Evolutionary conservation across 495 filamentous ascomycete species (phyloP).

Genomic region (Cryomyces minteri): DNA sequence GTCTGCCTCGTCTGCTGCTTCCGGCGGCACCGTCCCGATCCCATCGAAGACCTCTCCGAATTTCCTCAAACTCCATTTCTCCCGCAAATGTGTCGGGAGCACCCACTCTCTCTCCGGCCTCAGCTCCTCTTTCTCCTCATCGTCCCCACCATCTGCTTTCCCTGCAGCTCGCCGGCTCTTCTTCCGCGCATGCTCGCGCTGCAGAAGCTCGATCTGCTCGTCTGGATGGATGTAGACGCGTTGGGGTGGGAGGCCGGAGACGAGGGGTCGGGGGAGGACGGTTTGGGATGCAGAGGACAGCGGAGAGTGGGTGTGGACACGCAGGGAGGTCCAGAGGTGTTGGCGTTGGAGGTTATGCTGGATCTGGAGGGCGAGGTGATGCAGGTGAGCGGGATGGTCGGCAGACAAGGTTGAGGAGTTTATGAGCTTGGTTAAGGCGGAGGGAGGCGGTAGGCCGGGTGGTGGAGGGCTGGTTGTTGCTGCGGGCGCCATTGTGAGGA

Average conservation of each 20-base stretch:
- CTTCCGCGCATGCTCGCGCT: slow-evolving; percentile 15
- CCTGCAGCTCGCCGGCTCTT: slow-evolving; percentile 3
- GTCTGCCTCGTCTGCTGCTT: slow-evolving; percentile 7
- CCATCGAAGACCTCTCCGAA: slow-evolving; percentile 72
- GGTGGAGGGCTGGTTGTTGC: neutral
- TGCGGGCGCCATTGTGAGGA: neutral
- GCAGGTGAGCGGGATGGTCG: slow-evolving; percentile 13
- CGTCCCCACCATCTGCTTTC: neutral
- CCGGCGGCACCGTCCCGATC: slow-evolving; percentile 31
- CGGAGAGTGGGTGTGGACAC: slow-evolving; percentile 36
- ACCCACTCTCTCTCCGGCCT: slow-evolving; percentile 58
- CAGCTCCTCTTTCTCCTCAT: slow-evolving; percentile 24
- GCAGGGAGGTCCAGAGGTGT: slow-evolving; percentile 64
- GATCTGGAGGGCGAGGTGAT: slow-evolving; percentile 44
- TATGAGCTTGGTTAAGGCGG: slow-evolving; percentile 17
- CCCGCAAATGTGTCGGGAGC: slow-evolving; percentile 60
- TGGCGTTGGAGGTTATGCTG: slow-evolving; percentile 70
- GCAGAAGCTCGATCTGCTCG: slow-evolving; percentile 65
- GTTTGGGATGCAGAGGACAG: slow-evolving; percentile 8
- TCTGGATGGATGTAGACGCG: slow-evolving; percentile 84
- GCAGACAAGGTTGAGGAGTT: slow-evolving; percentile 8
- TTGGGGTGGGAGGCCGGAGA: slow-evolving; percentile 78
- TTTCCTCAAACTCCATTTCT: slow-evolving; percentile 61
- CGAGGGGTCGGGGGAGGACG: slow-evolving; percentile 38
- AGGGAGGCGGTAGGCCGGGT: slow-evolving; percentile 1